Base-by-base conservation (phyloP, 768 basidiomycete species). In the Tephrocybe sp. region DNA sequence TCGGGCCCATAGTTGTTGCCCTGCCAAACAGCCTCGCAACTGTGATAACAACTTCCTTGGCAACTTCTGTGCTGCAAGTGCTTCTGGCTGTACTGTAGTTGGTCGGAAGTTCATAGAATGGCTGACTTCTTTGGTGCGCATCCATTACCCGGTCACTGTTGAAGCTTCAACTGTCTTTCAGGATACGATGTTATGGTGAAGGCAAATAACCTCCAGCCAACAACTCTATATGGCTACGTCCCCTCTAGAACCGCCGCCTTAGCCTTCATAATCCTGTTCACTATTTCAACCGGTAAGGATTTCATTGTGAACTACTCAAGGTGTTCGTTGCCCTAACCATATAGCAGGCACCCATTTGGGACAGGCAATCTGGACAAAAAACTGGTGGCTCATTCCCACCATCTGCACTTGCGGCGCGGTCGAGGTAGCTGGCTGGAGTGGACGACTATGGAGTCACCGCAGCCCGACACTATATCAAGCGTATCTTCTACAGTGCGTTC, bases 371-470 rank as follows among this genome's bases (percentile, higher is more conserved):
- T 64, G 64, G 33, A 78, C 65, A 57, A 71, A 73, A 8, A 65
- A 74, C 44, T 82, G 80, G 77, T 85, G 76, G 74, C 56, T 84
- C 9, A 24, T 81, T 38, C 74, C 75, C 0, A 84, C 84, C 0
- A 71, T 70, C 4, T 65, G 72, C 14, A 57, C 81, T 0, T 73
- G 75, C 37, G 80, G 80, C 8, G 14, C 76, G 0, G 60, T 76
- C 9, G 85, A 86, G 59, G 58, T 77, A 9, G 51, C 78, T 2
- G 84, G 83, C 0, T 86, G 84, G 85, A 58, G 63, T 6, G 84
- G 69, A 1, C 65, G 83, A 17, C 59, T 82, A 3, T 84, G 79
- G 82, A 80, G 77, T 5, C 74, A 68, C 38, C 63, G 56, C 45
- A 55, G 52, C 15, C 68, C 70, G 2, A 47, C 46, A 0, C 30